Conservation (phyloP, 164 flowering plant species). For the Akebia trifoliata region DNA sequence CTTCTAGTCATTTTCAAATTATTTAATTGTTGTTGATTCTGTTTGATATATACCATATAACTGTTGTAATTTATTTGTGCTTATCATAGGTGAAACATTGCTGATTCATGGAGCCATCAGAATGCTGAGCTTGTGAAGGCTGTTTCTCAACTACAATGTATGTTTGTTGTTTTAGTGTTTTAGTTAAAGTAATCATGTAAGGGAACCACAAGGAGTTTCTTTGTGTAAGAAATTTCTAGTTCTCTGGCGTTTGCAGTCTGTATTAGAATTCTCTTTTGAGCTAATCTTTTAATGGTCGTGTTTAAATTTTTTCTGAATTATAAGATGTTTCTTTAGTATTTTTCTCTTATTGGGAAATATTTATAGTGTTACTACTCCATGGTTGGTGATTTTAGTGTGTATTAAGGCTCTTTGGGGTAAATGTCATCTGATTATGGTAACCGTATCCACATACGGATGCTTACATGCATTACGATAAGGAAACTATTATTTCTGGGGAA, state of each 20-base stretch:
- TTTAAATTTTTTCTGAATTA: neutral
- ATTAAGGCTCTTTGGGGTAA: no score
- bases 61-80: neutral
- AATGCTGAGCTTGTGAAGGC: conserved; percentile 11
- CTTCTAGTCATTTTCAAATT: neutral
- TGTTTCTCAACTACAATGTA: neutral
- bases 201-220: neutral
- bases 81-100: conserved; percentile 7
- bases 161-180: neutral
- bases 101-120: conserved; percentile 9
- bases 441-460: no score
- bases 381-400: no score
- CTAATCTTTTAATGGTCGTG: neutral
- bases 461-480: no score
- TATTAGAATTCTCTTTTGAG: neutral
- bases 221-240: conserved; percentile 5
- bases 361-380: no score
- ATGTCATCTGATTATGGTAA: no score
- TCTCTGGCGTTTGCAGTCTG: neutral
- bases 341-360: neutral
- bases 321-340: neutral
- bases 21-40: neutral
- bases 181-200: neutral
- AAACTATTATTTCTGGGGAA: no score
- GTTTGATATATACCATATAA: neutral